phyloP scores from a whole-genome alignment of 257 asterid genomes.

The Cinchona pubescens region DNA sequence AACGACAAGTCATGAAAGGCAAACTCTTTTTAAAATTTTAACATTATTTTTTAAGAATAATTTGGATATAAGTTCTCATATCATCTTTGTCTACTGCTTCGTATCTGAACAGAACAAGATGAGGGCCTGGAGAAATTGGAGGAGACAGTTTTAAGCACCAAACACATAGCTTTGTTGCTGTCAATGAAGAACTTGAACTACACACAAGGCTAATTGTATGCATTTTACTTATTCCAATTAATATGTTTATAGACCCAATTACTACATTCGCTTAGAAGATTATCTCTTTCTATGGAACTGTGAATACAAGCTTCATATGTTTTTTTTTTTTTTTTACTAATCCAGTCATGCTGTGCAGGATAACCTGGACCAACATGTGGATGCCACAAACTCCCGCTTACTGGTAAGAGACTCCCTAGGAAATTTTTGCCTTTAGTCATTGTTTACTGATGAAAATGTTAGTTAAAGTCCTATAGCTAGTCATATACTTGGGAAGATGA shows the following conservation, averaged over 20 bases:
- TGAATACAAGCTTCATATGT: conserved; percentile 2
- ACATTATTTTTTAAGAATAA: background rate
- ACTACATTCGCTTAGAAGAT: background rate
- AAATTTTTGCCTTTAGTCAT: background rate
- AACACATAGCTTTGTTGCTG: conserved; percentile 92
- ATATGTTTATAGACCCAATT: background rate
- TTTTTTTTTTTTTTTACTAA: conserved; percentile 17
- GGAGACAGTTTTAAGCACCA: conserved; percentile 86
- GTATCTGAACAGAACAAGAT: conserved; percentile 70
- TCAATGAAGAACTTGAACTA: conserved; percentile 87
- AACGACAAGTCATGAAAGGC: conserved; percentile 92
- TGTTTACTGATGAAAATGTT: background rate
- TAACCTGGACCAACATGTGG: conserved; percentile 76
- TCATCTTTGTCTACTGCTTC: conserved; percentile 7
- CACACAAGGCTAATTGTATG: conserved; percentile 88
- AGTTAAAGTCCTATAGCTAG: background rate
- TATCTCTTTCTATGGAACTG: background rate
- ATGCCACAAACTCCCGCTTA: conserved; percentile 64
- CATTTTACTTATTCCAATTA: conserved; percentile 23
- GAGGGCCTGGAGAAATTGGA: conserved; percentile 87
- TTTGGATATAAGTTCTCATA: conserved; percentile 1
- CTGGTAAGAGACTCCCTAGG: conserved; percentile 45
- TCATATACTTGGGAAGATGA: background rate
- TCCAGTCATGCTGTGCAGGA: conserved; percentile 40
- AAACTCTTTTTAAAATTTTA: conserved; percentile 23